Evolutionary conservation across 2,329 filamentous ascomycete species (phyloP), one percentile per base, ranked within the genome.

Genomic region (Claviceps capensis): DNA sequence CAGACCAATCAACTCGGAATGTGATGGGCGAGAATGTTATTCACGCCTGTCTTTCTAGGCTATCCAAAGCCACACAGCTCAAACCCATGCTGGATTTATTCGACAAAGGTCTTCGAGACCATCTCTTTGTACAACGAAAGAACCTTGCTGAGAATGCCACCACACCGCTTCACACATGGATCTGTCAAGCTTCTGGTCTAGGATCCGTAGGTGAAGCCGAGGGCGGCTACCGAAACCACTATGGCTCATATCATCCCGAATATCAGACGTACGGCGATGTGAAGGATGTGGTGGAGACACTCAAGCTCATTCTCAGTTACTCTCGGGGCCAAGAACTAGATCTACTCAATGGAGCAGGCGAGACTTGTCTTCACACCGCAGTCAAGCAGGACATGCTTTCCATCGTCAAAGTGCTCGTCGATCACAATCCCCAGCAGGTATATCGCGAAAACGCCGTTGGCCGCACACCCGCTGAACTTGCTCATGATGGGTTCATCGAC

Each of bases 391-490:
- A 65, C 13, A 57, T 67, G 38, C 57, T 69, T 7, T 61, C 60
- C 38, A 57, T 75, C 1, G 59, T 69, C 41, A 65, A 69, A 14
- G 60, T 69, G 2, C 59, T 86, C 3, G 66, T 89, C 11, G 68
- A 76, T 9, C 69, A 69, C 57, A 72, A 77, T 17, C 78, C 83
- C 0, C 71, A 73, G 26, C 70, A 89, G 1, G 68, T 88, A 0
- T 75, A 78, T 58, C 77, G 82, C 22, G 88, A 93, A 63, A 90
- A 90, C 58, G 79, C 85, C 0, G 85, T 85, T 0, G 88, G 88
- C 1, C 75, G 78, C 16, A 93, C 86, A 0, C 83, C 87, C 0
- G 72, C 76, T 30, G 86, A 93, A 59, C 67, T 86, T 48, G 79
- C 82, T 0, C 70, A 78, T 49, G 81, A 85, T 50, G 64, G 66